Base-by-base conservation (phyloP, 768 basidiomycete species). In the Pholiota microspora region DNA sequence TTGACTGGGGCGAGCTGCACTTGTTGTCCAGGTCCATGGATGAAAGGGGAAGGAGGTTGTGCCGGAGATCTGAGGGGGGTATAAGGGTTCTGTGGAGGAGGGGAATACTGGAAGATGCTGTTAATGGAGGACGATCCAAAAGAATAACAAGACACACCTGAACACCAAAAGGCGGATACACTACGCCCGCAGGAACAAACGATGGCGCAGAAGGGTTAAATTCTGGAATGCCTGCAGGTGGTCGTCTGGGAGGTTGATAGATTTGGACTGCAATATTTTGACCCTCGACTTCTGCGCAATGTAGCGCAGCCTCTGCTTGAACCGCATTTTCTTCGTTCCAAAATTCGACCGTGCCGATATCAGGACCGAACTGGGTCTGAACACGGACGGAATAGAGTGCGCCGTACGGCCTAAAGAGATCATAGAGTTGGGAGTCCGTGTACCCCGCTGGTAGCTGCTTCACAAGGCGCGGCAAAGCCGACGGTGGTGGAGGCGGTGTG, bases 1-100 rank as follows among this genome's bases (percentile, higher is more conserved):
- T 60, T 57, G 45, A 80, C 49, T 12, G 92, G 92, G 1, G 92
- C 91, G 7, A 86, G 78, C 67, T 94, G 91, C 29, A 94, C 90
- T 67, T 93, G 92, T 66, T 94, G 92, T 2, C 92, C 92, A 9
- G 92, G 92, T 8, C 92, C 92, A 68, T 92, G 91, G 7, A 91
- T 76, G 64, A 93, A 93, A 2, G 76, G 70, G 12, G 79, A 69
- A 18, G 74, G 69, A 29, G 78, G 69, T 52, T 75, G 77, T 16
- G 79, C 61, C 27, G 81, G 71, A 44, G 73, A 70, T 55, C 76
- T 67, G 38, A 69, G 71, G 42, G 70, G 76, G 60, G 66, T 65
- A 32, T 76, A 83, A 12, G 81, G 82, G 62, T 73, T 76, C 23
- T 71, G 73, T 57, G 83, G 83, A 6, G 88, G 86, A 51, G 88